Evolutionary conservation across 345 rosid species (phyloP), one percentile per base, ranked within the genome.

Genomic region (Syzygium grande): DNA sequence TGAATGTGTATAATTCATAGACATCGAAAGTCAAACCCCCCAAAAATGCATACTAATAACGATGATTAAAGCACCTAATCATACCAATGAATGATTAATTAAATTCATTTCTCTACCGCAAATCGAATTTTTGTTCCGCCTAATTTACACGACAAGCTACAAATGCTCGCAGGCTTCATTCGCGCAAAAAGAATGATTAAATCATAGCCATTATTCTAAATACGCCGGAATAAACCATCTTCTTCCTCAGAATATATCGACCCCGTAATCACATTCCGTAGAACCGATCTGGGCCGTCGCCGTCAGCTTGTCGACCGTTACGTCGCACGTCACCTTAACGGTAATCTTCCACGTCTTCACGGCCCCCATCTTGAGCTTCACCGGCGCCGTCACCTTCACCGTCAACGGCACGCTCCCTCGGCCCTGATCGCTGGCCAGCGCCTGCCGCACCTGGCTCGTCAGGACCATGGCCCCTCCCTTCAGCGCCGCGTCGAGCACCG

Each of bases 251-350:
- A 95, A 96, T 65, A 95, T 58, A 41, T 94, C 90, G 58, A 95
- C 95, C 14, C 94, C 94, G 56, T 95, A 95, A 84, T 90, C 90
- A 88, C 99, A 97, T 19, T 93, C 85, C 89, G 89, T 89, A 0
- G 95, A 92, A 73, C 93, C 89, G 29, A 96, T 89, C 84, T 88
- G 92, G 25, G 98, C 92, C 78, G 88, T 85, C 34, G 93, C 88
- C 91, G 98, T 93, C 86, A 97, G 84, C 68, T 94, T 92, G 68
- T 96, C 95, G 88, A 96, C 97, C 92, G 95, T 94, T 86, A 97
- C 59, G 61, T 94, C 93, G 54, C 99, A 97, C 87, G 87, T 87
- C 83, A 97, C 91, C 21, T 94, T 95, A 22, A 94, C 96, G 59
- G 91, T 90, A 6, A 96, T 88, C 86, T 88, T 89, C 99, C 99